phyloP scores from a whole-genome alignment of 257 asterid species.

The Solanum sitiens region DNA sequence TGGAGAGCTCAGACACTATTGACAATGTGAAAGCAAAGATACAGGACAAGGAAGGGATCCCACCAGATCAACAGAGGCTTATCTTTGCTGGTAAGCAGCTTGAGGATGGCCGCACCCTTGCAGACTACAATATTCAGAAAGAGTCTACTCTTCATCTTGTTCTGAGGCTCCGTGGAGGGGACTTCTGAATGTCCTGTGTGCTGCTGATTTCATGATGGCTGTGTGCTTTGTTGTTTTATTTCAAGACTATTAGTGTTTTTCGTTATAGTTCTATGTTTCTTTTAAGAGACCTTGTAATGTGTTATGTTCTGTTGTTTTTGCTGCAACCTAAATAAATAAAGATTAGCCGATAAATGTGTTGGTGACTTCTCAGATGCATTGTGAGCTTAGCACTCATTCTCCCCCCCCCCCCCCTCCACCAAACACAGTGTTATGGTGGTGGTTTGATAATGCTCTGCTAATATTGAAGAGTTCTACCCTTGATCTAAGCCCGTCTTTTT shows the following conservation, averaged over 20 bases:
- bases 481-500: background rate
- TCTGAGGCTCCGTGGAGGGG: background rate
- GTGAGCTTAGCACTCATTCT: background rate
- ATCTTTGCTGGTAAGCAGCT: background rate
- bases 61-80: background rate
- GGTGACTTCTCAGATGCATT: background rate
- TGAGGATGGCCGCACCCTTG: background rate
- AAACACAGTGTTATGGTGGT: background rate
- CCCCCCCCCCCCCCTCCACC: fast-evolving
- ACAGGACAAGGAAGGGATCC: background rate
- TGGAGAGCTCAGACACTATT: background rate
- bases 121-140: background rate
- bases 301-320: background rate
- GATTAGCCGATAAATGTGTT: background rate
- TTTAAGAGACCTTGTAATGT: background rate
- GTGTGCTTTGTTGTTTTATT: background rate
- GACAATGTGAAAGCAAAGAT: background rate
- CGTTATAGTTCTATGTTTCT: background rate
- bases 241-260: background rate
- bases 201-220: background rate
- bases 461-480: background rate
- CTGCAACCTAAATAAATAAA: background rate
- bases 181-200: background rate
- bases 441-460: background rate
- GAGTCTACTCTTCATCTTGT: background rate